These are phyloP conservation scores for Solanum neorickii DNA, from an alignment of 257 asterid species.

Conservation along the genomic window DNA sequence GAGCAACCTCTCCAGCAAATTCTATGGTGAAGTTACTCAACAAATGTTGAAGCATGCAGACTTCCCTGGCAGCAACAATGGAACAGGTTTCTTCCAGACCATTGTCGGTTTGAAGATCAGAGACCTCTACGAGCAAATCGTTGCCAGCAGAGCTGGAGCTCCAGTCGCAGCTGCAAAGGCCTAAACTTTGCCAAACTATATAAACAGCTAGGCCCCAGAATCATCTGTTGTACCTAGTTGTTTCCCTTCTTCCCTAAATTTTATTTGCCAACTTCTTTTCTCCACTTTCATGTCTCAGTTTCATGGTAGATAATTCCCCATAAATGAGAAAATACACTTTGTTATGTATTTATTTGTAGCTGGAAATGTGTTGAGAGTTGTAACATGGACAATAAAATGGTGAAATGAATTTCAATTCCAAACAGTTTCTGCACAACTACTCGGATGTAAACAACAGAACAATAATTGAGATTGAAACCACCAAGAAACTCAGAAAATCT, in stretches of 20 bases:
- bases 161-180: constrained; percentile 61
- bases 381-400: constrained; percentile 42
- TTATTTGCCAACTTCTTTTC: constrained; percentile 6
- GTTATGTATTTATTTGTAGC: constrained; percentile 29
- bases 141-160: constrained; percentile 40
- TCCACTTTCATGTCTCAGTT: constrained; percentile 18
- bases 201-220: not conserved
- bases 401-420: constrained; percentile 7
- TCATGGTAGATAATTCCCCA: constrained; percentile 14
- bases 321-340: constrained; percentile 12
- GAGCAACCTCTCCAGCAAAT: constrained; percentile 86
- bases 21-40: constrained; percentile 96
- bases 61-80: constrained; percentile 97
- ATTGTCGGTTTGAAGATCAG: constrained; percentile 82
- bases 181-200: constrained; percentile 15
- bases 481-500: not conserved
- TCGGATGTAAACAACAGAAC: not conserved
- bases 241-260: not conserved
- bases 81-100: constrained; percentile 96
- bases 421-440: not conserved
- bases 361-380: constrained; percentile 42
- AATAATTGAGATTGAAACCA: not conserved
- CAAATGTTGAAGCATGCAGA: constrained; percentile 94
- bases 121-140: constrained; percentile 82
- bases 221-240: not conserved